Base-by-base conservation (phyloP, 192 early-diverging fungal genomes). In the Spinellus fusiger region DNA sequence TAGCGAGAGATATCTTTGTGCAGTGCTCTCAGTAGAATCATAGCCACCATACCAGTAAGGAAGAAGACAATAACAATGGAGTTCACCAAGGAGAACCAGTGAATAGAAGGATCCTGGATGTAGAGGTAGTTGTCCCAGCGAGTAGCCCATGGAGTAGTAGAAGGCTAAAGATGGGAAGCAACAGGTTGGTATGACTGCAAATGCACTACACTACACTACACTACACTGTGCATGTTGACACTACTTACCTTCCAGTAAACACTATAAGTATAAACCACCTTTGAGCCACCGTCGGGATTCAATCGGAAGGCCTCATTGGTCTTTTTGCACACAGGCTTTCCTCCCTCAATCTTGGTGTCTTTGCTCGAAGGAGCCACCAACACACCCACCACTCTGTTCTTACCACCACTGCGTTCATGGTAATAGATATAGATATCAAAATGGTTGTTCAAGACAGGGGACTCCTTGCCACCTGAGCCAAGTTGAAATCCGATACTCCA, bases 81-180 rank as follows among this genome's bases (percentile, higher is more conserved):
- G 78, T 98, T 96, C 23, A 94, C 86, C 59, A 98, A 80, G 46
- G 88, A 89, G 71, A 97, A 93, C 95, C 95, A 97, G 65, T 97
- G 95, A 56, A 95, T 94, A 64, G 86, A 88, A 48, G 93, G 91
- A 61, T 98, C 93, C 47, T 88, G 84, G 25, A 92, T 78, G 47
- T 91, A 79, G 32, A 95, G 68, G 73, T 95, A 94, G 64, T 80
- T 82, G 64, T 93, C 86, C 86, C 90, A 98, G 34, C 96, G 86
- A 4, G 87, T 91, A 13, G 86, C 89, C 86, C 88, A 89, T 33
- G 80, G 78, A 23, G 78, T 87, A n/a, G 71, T 65, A 8, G 83
- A 87, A 22, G 56, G 27, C 81, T 83, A 59, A 54, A 29, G n/a
- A n/a, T n/a, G n/a, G n/a, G n/a, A 62, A 23, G 38, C 23, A 52